Evolutionary conservation across 176 grass and related monocot genomes (phyloP), one percentile per base, ranked within the genome.

Genomic region (Eremochloa ophiuroides): DNA sequence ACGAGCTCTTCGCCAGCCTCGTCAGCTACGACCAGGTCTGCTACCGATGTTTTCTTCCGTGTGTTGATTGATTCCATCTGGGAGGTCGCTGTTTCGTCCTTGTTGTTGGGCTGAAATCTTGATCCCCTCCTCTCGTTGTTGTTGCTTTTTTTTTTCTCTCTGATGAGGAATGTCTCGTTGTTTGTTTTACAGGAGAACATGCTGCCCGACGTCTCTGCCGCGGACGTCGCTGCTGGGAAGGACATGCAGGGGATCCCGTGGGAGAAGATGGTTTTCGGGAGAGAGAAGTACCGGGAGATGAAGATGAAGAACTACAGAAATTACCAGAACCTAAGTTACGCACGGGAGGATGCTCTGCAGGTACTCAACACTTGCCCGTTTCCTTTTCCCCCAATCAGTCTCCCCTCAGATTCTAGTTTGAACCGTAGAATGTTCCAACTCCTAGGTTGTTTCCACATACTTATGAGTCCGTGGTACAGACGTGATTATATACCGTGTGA

Each of bases 201-300:
- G 79, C 33, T 68, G 73, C 56, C 73, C 18, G 88, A 89, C 58
- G 88, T 89, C 16, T 82, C 88, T 20, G 46, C 64, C 17, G 73
- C 61, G 6, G 88, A 89, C 59, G 66, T 89, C 0, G 79, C 59
- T 5, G 61, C 28, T 10, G 88, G 88, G 66, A 86, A 84, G 77
- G 92, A 94, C 78, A 67, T 94, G 60, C 92, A 94, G 61, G 92
- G 92, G 55, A 91, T 94, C 33, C 84, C 86, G 4, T 94, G 92
- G 92, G 86, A 94, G 2, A 87, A 86, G 61, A 89, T 94, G 77
- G 27, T 82, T 5, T 83, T 87, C 71, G 35, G 73, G 11, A 89
- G 89, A 63, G 84, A 87, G 34, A 66, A 89, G 62, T 94, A 91
- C 81, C 81, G 92, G 50, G 80, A 89, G 41, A 87, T 87, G 44